These are phyloP conservation scores for Trypanosomatidae sp. DNA, from an alignment of 208 protist genomes.

Conservation along the genomic window DNA sequence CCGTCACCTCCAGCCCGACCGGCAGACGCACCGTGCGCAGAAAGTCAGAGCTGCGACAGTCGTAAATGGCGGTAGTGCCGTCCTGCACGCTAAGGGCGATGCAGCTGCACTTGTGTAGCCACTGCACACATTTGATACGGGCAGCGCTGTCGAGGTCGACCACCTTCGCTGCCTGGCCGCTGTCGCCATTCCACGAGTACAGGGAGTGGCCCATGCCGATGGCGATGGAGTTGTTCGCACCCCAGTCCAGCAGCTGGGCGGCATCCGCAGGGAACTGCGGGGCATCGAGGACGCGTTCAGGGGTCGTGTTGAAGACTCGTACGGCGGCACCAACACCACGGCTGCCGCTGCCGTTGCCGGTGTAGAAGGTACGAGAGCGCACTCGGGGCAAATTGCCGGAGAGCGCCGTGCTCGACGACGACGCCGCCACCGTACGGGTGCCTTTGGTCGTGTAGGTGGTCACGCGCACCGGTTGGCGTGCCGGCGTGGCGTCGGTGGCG, in stretches of 20 bases:
- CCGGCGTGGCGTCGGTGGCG: conserved; percentile 3
- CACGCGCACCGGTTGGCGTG: too few relatives aligned
- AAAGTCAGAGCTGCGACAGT: conserved; percentile 58
- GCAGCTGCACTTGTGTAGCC: conserved; percentile 79
- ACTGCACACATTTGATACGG: conserved; percentile 57
- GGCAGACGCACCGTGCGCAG: conserved; percentile 61
- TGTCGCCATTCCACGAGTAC: conserved; percentile 75
- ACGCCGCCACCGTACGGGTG: not conserved
- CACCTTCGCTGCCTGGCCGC: conserved; percentile 46
- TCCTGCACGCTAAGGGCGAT: conserved; percentile 61
- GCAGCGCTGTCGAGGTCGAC: conserved; percentile 56
- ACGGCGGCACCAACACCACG: conserved; percentile 8
- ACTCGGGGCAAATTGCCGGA: conserved; percentile 6
- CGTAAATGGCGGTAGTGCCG: conserved; percentile 73
- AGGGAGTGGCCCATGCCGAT: conserved; percentile 77
- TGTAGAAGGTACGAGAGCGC: conserved; percentile 31
- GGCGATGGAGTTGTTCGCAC: conserved; percentile 77
- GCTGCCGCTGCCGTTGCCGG: conserved; percentile 14
- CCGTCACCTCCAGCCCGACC: conserved; percentile 40
- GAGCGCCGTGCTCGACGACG: too few relatives aligned
- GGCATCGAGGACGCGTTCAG: conserved; percentile 77
- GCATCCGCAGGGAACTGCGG: conserved; percentile 62
- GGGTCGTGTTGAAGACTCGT: conserved; percentile 75
- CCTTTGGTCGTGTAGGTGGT: conserved; percentile 19
- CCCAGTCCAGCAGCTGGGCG: conserved; percentile 82